A percentile compares a stretch with the other conserved stretches of the same genome.
phyloP scores from a whole-genome alignment of 805 yeast species.

The Scheffersomyces amazonensis region DNA sequence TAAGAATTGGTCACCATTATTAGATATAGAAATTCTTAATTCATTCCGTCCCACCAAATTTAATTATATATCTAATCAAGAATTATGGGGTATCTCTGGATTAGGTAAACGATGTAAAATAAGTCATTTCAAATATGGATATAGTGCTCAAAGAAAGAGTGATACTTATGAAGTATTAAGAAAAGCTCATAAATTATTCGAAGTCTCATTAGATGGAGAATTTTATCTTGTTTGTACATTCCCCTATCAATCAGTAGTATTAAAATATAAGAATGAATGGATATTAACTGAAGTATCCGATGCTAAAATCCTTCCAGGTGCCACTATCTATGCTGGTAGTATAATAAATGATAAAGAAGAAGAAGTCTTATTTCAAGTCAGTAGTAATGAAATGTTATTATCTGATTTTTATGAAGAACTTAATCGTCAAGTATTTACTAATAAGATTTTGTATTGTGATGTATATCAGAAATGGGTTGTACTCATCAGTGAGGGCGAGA shows the following conservation, averaged over 20 bases:
- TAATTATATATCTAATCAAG: slow-evolving; percentile 22
- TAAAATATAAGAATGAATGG: slow-evolving; percentile 24
- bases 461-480: no score
- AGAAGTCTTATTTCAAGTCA: slow-evolving; percentile 23
- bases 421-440: not conserved
- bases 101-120: slow-evolving; percentile 30
- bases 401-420: slow-evolving; percentile 16
- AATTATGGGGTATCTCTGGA: slow-evolving; percentile 43
- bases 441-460: slow-evolving; percentile 11
- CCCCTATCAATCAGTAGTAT: slow-evolving; percentile 34
- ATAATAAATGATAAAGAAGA: slow-evolving; percentile 8
- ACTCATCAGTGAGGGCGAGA: no score
- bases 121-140: slow-evolving; percentile 31
- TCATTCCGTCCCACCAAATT: not conserved
- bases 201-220: slow-evolving; percentile 13
- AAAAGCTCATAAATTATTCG: slow-evolving; percentile 21
- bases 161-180: slow-evolving; percentile 27
- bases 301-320: slow-evolving; percentile 9
- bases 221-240: slow-evolving; percentile 32
- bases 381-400: slow-evolving; percentile 16
- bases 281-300: slow-evolving; percentile 23
- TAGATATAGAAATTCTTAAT: slow-evolving; percentile 38
- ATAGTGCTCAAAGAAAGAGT: slow-evolving; percentile 20
- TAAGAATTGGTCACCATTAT: slow-evolving; percentile 48
- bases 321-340: slow-evolving; percentile 13